Conservation (phyloP, 2,329 filamentous ascomycete genomes). For the Tricladium varicosporioides region DNA sequence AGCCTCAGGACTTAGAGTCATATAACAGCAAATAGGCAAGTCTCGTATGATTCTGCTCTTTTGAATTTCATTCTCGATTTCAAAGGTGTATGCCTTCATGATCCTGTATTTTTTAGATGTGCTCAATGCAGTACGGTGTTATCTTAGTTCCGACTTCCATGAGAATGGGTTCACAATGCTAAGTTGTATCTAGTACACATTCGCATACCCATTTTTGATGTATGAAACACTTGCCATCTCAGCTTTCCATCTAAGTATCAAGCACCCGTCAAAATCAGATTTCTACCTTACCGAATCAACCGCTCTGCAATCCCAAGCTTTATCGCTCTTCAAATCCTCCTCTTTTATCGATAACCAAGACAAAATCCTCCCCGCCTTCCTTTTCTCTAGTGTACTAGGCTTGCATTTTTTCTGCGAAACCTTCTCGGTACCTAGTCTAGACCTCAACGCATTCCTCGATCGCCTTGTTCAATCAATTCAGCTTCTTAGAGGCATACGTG, state of each 20-base stretch:
- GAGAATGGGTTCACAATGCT: no score
- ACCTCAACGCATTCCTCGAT: constrained; percentile 33
- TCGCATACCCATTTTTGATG: constrained; percentile 32
- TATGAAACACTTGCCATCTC: constrained; percentile 35
- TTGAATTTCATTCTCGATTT: no score
- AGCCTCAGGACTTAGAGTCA: no score
- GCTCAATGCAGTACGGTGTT: no score
- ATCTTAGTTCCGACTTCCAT: no score
- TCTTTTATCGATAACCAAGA: constrained; percentile 16
- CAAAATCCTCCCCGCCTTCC: constrained; percentile 29
- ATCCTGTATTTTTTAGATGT: no score
- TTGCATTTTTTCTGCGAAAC: constrained; percentile 39
- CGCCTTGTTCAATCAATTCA: constrained; percentile 29
- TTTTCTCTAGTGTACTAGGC: constrained; percentile 33
- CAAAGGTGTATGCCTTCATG: no score
- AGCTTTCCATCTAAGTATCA: constrained; percentile 34
- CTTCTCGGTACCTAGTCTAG: constrained; percentile 29
- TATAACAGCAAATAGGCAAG: no score
- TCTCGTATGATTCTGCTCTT: no score
- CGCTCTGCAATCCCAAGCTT: constrained; percentile 31
- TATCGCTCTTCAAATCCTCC: constrained; percentile 31
- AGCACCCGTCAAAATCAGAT: constrained; percentile 16
- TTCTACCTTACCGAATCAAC: constrained; percentile 35
- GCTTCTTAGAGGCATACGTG: constrained; percentile 30
- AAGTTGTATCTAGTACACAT: constrained; percentile 9